Evolutionary conservation across 2,329 filamentous ascomycete species (phyloP), one percentile per base, ranked within the genome.

Genomic region (Arthrobotrys sphaeroides): DNA sequence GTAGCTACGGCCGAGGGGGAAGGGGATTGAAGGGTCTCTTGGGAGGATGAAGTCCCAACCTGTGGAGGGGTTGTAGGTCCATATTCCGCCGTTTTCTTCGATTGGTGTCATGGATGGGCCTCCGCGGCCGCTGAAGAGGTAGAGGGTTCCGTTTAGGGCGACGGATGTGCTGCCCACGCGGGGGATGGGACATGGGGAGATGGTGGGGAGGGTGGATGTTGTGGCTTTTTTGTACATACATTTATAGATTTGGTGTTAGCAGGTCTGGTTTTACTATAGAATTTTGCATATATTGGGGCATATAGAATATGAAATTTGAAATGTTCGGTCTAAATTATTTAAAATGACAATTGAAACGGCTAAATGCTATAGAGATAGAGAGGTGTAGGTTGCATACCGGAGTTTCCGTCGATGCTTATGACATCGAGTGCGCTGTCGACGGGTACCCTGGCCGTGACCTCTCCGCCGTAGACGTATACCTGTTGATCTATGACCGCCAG

Each of bases 121-220:
- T 33, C 90, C 90, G 47, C 91, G 89, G 7, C 93, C 93, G 53
- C 92, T 93, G 82, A 94, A 96, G 43, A 96, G 78, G 82, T 94
- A 94, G 79, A 96, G 89, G 20, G 88, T 89, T 47, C 87, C 86
- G 70, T 89, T 86, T 70, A 95, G 87, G 0, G 88, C 86, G 10
- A 90, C 87, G 0, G 90, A 88, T 33, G 92, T 90, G 78, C 92
- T 88, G 18, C 93, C 93, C 1, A 94, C 88, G 18, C 93, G 88
- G 1, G 91, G 86, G 0, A 85, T 82, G 0, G 92, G 92, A 0
- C 91, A 85, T 31, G 18, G n/a, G 0, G 65, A 76, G 10, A 22
- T 79, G 59, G 18, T 68, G n/a, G 16, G 78, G 5, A 76, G 55
- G 5, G 55, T 60, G 6, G 55, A 60, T 18, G 55, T 2, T 20